Evolutionary conservation across 305 asterid genomes (phyloP).

Genomic region (Lippia alba): DNA sequence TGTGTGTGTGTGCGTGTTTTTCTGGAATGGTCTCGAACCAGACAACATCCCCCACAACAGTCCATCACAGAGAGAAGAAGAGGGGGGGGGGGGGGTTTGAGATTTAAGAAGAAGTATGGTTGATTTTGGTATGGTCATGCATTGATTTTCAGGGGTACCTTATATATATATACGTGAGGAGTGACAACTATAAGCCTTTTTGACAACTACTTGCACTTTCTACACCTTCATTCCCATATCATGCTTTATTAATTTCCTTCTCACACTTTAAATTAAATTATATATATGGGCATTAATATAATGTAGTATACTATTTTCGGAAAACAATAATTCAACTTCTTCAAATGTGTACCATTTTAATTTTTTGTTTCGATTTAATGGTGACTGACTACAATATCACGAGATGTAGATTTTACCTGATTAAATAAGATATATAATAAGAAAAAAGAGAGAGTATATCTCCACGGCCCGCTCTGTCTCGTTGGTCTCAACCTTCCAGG

Average conservation of each 20-base stretch:
- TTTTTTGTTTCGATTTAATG: no score
- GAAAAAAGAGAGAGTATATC: no score
- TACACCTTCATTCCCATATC: slow-evolving; percentile 38
- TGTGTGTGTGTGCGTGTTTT: background rate
- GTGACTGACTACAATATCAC: no score
- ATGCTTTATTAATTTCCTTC: slow-evolving; percentile 26
- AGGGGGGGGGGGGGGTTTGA: no score
- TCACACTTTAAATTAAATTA: slow-evolving; percentile 30
- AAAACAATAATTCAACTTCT: no score
- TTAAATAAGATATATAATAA: no score
- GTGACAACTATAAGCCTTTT: slow-evolving; percentile 31
- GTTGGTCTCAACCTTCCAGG: no score
- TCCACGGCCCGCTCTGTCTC: no score
- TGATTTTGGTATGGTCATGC: slow-evolving; percentile 53
- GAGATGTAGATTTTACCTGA: no score
- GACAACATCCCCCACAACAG: slow-evolving; percentile 73
- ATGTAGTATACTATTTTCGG: background rate
- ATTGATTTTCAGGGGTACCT: slow-evolving; percentile 36
- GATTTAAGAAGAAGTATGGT: background rate
- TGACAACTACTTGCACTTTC: slow-evolving; percentile 47
- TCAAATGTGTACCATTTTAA: no score
- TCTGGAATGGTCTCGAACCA: slow-evolving; percentile 61
- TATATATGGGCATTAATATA: background rate
- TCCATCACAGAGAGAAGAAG: background rate
- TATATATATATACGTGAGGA: slow-evolving; percentile 33